Evolutionary conservation across 106 monocot genomes (phyloP), one percentile per base, ranked within the genome.

Genomic region (Dioscorea zingiberensis): DNA sequence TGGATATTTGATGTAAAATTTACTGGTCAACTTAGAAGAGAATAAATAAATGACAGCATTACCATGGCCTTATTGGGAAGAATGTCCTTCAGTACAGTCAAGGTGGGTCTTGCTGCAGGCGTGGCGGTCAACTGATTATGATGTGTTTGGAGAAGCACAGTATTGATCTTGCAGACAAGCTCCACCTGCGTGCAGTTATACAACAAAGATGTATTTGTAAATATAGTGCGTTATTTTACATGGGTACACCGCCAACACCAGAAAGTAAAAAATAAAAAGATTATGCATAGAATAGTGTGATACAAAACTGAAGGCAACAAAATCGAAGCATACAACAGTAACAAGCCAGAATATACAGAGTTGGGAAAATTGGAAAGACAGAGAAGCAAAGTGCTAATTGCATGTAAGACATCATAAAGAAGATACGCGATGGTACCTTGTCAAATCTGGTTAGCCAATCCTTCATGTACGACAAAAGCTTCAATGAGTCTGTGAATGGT

Each of bases 401-500:
- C 45, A 1, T 16, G 2, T 23, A 62, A 14, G 8, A 58, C 11
- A 27, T 25, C 14, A 19, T 1, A 55, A 30, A 3, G 7, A 17
- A 63, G 23, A 25, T 16, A 19, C 14, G 15, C 4, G 51, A 1
- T 51, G 23, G 21, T 23, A 23, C 95, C 91, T 95, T 91, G 66
- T 74, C 76, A 71, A 78, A 76, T 77, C 81, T 85, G 65, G 44
- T 67, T 23, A 74, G 73, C 95, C 95, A 95, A 44, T 79, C 85
- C 72, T 88, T 91, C 85, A 91, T 74, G 74, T 83, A 91, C 70
- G 87, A 78, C 62, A 91, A 80, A 56, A 95, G 71, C 77, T 91
- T 91, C 74, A 95, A 68, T 14, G 80, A 83, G 75, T 95, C 95
- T 58, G 95, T 83, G 70, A 91, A 95, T 55, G 91, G 82, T 70